Conservation (phyloP, 1,139 yeast genomes). For the Magnusiomyces ingens region DNA sequence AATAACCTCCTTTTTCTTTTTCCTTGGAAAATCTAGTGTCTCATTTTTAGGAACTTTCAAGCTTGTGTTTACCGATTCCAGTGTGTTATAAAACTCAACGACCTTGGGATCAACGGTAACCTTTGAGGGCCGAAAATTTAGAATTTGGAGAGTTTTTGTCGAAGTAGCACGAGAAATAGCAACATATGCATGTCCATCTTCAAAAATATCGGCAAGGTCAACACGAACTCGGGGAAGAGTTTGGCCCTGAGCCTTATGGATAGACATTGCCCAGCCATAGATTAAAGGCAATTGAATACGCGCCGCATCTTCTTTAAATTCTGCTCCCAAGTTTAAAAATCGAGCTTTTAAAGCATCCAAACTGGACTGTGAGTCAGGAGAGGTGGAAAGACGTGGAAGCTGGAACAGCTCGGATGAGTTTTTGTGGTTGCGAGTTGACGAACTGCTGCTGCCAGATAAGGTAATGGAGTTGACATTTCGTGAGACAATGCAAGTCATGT, state of each 20-base stretch:
- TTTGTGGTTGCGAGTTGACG: conserved; percentile 16
- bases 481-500: too few species aligned
- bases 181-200: conserved; percentile 82
- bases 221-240: conserved; percentile 70
- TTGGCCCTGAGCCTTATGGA: conserved; percentile 91
- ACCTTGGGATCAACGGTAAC: conserved; percentile 66
- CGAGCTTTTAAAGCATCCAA: conserved; percentile 78
- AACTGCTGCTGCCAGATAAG: conserved; percentile 16
- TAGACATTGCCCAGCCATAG: conserved; percentile 83
- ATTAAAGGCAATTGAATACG: conserved; percentile 67
- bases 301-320: conserved; percentile 33
- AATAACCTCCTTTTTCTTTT: too few species aligned
- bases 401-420: conserved; percentile 72
- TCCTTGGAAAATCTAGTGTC: too few species aligned
- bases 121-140: conserved; percentile 57
- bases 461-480: too few species aligned
- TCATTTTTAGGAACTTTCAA: too few species aligned
- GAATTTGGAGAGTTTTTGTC: conserved; percentile 63
- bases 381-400: conserved; percentile 59
- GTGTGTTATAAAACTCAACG: conserved; percentile 50
- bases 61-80: conserved; percentile 21
- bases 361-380: conserved; percentile 59
- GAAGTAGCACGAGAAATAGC: conserved; percentile 86
- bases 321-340: conserved; percentile 53
- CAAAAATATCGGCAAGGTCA: conserved; percentile 64